A percentile compares a stretch with the other conserved stretches of the same genome.
Evolutionary conservation across 2,329 filamentous ascomycete genomes (phyloP).

Genomic region (Didymella keratinophila): DNA sequence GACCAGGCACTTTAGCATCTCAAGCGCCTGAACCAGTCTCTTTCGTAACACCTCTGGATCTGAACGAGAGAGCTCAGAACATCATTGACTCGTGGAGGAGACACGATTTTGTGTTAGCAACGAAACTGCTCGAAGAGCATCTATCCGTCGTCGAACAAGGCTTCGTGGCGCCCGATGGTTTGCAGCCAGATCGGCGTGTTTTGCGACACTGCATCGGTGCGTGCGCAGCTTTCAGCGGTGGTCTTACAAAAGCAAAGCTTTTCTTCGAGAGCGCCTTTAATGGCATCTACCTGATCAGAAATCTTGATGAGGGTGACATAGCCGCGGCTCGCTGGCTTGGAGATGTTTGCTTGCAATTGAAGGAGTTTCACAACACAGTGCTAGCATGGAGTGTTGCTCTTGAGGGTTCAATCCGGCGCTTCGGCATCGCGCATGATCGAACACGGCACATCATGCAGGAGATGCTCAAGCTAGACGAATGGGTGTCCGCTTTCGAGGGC

Average conservation of each 20-base stretch:
- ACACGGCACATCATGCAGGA: conserved; percentile 32
- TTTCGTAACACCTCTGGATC: background rate
- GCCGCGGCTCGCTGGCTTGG: conserved; percentile 46
- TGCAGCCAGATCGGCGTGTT: conserved; percentile 39
- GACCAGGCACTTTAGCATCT: background rate
- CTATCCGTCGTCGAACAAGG: conserved; percentile 39
- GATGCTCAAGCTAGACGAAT: conserved; percentile 32
- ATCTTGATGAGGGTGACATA: conserved; percentile 44
- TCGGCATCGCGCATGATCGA: conserved; percentile 24
- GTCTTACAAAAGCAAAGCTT: conserved; percentile 40
- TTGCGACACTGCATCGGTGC: conserved; percentile 41
- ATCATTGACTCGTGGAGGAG: conserved; percentile 5
- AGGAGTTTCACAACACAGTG: conserved; percentile 38
- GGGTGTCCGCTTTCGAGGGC: conserved; percentile 27
- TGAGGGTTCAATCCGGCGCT: conserved; percentile 33
- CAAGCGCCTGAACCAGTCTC: conserved; percentile 4
- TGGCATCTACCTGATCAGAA: conserved; percentile 29
- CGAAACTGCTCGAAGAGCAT: conserved; percentile 34
- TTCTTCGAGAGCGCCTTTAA: conserved; percentile 41
- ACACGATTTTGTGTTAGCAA: conserved; percentile 31
- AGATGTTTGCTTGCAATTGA: conserved; percentile 42
- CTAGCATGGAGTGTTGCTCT: conserved; percentile 42
- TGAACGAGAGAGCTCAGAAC: conserved; percentile 2
- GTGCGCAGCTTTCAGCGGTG: conserved; percentile 36
- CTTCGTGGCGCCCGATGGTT: conserved; percentile 24